A percentile compares a stretch with the other conserved stretches of the same genome.
phyloP scores from a whole-genome alignment of 139 green algal genomes.

The Dunaliella primolecta region DNA sequence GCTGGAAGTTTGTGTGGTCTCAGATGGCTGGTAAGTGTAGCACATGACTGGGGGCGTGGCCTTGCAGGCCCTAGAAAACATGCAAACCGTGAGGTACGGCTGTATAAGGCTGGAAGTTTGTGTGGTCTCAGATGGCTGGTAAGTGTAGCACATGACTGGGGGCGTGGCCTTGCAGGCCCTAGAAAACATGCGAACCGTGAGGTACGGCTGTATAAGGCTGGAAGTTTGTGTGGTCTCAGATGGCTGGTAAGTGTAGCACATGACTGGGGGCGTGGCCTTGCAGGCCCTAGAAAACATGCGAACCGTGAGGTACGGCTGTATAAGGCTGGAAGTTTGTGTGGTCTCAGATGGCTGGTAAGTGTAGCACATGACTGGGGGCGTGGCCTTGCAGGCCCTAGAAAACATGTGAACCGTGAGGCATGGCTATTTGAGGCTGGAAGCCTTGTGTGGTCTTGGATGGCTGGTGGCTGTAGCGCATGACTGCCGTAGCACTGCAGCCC shows the following conservation, averaged over 20 bases:
- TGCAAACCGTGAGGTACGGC: slow-evolving; percentile 64
- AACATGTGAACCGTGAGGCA: slow-evolving; percentile 71
- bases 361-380: neutral
- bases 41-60: slow-evolving; percentile 63
- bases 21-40: slow-evolving; percentile 30
- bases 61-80: slow-evolving; percentile 64
- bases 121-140: too few species aligned
- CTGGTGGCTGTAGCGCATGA: neutral
- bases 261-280: neutral
- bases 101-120: neutral
- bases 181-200: slow-evolving; percentile 71
- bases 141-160: slow-evolving; percentile 61
- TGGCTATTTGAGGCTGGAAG: neutral
- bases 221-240: too few species aligned
- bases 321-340: neutral
- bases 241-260: neutral
- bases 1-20: neutral
- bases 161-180: slow-evolving; percentile 59
- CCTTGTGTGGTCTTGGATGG: too few species aligned
- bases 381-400: neutral
- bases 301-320: slow-evolving; percentile 61
- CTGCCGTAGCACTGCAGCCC: neutral
- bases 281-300: slow-evolving; percentile 51
- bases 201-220: slow-evolving; percentile 22
- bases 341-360: too few species aligned